Evolutionary conservation across 2,329 filamentous ascomycete species (phyloP).

Genomic region (Penicillium sp.): DNA sequence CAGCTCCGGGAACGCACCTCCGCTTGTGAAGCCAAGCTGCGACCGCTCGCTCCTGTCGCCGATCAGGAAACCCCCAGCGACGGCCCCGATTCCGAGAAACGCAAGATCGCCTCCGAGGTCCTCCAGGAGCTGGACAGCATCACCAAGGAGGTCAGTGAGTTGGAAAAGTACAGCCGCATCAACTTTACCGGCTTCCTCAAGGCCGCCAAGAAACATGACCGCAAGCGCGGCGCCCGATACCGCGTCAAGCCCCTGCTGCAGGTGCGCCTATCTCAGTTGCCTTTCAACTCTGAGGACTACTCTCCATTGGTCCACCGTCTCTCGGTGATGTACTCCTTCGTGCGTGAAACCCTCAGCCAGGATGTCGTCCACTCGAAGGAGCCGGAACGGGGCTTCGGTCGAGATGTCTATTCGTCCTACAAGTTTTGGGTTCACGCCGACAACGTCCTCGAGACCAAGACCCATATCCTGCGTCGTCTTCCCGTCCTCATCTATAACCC

Average conservation of each 20-base stretch:
- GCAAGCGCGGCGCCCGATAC: constrained; percentile 84
- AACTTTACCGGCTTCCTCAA: constrained; percentile 99
- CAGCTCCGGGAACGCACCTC: constrained; percentile 80
- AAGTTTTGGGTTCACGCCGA: constrained; percentile 98
- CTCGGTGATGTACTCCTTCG: constrained; percentile 94
- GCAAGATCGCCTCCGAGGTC: constrained; percentile 67
- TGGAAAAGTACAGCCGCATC: constrained; percentile 92
- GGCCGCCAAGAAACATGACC: constrained; percentile 98
- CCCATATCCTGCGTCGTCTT: constrained; percentile 85
- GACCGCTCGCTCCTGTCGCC: constrained; percentile 55
- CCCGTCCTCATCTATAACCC: constrained; percentile 94
- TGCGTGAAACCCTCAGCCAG: constrained; percentile 72
- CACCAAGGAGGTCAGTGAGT: constrained; percentile 86
- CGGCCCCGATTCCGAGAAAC: constrained; percentile 53
- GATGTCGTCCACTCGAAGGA: constrained; percentile 58
- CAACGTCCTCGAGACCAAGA: constrained; percentile 96
- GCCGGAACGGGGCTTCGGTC: constrained; percentile 52
- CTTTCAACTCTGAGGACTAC: constrained; percentile 96
- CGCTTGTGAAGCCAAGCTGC: constrained; percentile 68
- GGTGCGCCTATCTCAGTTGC: constrained; percentile 81
- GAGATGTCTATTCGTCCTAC: constrained; percentile 78
- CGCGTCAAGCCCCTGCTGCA: constrained; percentile 90
- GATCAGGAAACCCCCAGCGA: constrained; percentile 40
- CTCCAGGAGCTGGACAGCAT: constrained; percentile 82
- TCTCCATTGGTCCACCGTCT: constrained; percentile 84